phyloP scores from a whole-genome alignment of 2,329 filamentous ascomycete genomes.

The Pseudomassariella vexata region DNA sequence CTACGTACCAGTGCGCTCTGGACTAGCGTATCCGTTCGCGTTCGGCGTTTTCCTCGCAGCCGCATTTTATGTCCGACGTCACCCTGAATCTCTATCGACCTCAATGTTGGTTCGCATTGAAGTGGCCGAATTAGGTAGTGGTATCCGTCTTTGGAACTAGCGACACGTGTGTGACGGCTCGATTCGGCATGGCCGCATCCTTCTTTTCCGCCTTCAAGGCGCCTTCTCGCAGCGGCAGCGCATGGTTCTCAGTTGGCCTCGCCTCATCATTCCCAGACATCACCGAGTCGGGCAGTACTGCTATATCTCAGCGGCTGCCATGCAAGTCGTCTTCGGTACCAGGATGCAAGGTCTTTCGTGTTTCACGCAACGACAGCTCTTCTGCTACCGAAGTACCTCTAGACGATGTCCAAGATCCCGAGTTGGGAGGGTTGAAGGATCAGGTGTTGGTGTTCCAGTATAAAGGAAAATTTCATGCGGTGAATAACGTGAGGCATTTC shows the following conservation, averaged over 20 bases:
- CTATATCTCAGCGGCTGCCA: constrained; percentile 28
- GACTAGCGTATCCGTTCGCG: no score
- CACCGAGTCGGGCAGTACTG: constrained; percentile 27
- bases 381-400: constrained; percentile 29
- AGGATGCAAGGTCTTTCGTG: constrained; percentile 55
- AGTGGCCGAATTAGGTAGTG: no score
- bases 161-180: no score
- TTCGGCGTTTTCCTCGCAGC: no score
- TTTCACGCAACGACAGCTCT: constrained; percentile 33
- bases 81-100: no score
- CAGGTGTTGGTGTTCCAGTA: constrained; percentile 64
- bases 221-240: constrained; percentile 12
- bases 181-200: no score
- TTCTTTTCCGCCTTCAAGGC: constrained; percentile 3
- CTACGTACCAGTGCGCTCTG: no score
- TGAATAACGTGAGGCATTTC: constrained; percentile 59
- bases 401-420: constrained; percentile 24
- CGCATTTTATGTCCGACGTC: no score
- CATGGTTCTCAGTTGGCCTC: constrained; percentile 51
- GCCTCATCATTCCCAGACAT: constrained; percentile 51
- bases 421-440: constrained; percentile 32
- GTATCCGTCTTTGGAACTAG: no score
- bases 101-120: no score
- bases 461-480: constrained; percentile 57
- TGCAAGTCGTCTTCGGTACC: constrained; percentile 34